Evolutionary conservation across 2,329 filamentous ascomycete genomes (phyloP), one percentile per base, ranked within the genome.

Genomic region (Cordyceps javanica): DNA sequence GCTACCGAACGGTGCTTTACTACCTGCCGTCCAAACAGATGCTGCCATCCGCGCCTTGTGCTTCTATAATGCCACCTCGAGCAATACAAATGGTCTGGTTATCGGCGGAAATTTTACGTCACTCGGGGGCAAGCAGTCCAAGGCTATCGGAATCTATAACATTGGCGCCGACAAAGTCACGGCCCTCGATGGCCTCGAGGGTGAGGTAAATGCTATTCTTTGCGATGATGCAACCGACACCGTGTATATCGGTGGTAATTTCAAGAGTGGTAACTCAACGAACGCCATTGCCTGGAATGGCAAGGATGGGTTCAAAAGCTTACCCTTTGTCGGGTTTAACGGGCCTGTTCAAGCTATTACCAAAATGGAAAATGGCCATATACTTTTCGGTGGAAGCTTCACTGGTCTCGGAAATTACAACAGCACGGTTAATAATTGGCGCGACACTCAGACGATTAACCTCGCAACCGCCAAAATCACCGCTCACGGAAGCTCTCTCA

Each of bases 91-190:
- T n/a, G 87, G 88, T 41, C 82, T 97, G 28, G 82, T 97, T 49
- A 82, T 99, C 16, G 94, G 89, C 57, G 94, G 94, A 49, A 97
- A 97, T 75, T 99, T 99, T 70, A 97, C 94, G 32, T 95, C 90
- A 70, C 75, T 99, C 61, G 90, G 87, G 59, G 86, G 86, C 59
- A 80, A 87, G 58, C 76, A 89, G 67, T 90, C 91, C 2, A 85
- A 85, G 55, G 90, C 89, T 45, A 83, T 95, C 58, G 94, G 92
- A 25, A 71, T 95, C 48, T 91, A 92, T 74, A 84, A 97, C 69
- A 84, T 89, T 3, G 82, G 84, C 62, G 87, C 85, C 5, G 83
- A 83, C 45, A 72, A 81, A 38, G 79, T 97, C 51, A 88, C 83
- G 2, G 80, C 91, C n/a, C 73, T 97, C 39, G 73, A 83, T n/a